Evolutionary conservation across 2,329 filamentous ascomycete species (phyloP), one percentile per base, ranked within the genome.

Genomic region (Sporothrix pallida): DNA sequence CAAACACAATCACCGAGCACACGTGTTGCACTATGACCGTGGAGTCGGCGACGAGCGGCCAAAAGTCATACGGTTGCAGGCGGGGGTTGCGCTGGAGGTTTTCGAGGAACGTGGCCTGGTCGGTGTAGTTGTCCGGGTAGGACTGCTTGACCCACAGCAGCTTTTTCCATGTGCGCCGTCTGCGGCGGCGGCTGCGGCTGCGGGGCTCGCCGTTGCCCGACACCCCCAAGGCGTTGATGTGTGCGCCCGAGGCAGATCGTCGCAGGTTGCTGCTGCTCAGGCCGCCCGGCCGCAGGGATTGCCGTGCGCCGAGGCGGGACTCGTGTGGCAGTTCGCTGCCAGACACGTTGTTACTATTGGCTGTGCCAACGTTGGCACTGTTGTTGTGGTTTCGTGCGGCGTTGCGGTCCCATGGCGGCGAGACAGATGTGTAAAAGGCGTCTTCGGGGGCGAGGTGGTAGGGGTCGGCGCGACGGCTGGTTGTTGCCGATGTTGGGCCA

Each of bases 121-220:
- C 96, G 56, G 96, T 98, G 81, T 98, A 98, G 82, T 99, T 99
- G 82, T 99, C 96, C n/a, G 96, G 95, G 80, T 97, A 97, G 48
- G 93, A 93, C 81, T 98, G 96, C 83, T 97, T 97, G 80, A 99
- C 95, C 96, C 96, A 99, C 72, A 99, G 88, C 77, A 99, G 84
- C 85, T 98, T 98, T 87, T 97, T 97, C 93, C 95, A 98, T 12
- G 89, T 89, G 70, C 90, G 89, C 79, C 91, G 93, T 76, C 91
- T 87, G 78, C 90, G 86, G 60, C 79, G 79, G 65, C 92, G 87
- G 77, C 91, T 93, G 68, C 89, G 85, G 77, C 89, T 92, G 20
- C 90, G 86, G 58, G 62, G 20, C 6, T 67, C 62, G 5, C 87
- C 87, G 73, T 87, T 83, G 63, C 85, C 86, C 31, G 31, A 37